A percentile compares a stretch with the other conserved stretches of the same genome.
Evolutionary conservation across 768 basidiomycete species (phyloP).

Genomic region (Hydnum rufescens): DNA sequence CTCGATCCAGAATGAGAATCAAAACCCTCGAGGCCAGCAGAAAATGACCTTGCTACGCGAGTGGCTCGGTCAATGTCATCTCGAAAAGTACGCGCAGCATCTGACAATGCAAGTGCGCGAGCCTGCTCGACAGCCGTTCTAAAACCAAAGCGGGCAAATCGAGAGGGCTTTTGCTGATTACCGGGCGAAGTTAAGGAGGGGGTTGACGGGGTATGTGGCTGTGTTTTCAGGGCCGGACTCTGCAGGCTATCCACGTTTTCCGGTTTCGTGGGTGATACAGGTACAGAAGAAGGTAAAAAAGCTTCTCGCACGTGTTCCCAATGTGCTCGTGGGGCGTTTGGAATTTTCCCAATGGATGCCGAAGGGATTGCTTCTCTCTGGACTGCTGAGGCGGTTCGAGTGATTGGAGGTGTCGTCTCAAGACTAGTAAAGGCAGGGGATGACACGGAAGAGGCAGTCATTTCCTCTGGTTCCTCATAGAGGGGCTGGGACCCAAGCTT

Average conservation of each 20-base stretch:
- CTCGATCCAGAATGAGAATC: too few species aligned
- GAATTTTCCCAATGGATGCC: background rate
- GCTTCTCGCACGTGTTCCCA: background rate
- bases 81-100: too few species aligned
- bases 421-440: too few species aligned
- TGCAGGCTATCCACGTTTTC: background rate
- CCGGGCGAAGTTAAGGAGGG: conserved; percentile 13
- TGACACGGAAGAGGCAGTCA: too few species aligned
- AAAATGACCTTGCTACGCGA: too few species aligned
- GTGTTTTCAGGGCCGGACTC: background rate
- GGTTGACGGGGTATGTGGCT: background rate
- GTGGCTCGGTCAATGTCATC: too few species aligned
- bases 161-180: background rate
- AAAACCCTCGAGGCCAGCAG: too few species aligned
- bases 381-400: background rate
- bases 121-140: too few species aligned
- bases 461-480: too few species aligned
- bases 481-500: too few species aligned
- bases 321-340: background rate
- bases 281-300: background rate
- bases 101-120: too few species aligned
- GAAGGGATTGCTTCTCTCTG: background rate
- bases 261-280: background rate
- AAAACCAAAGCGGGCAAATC: conserved; percentile 10
- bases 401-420: background rate